Evolutionary conservation across 257 asterid species (phyloP), one percentile per base, ranked within the genome.

Genomic region (Salvia splendens): DNA sequence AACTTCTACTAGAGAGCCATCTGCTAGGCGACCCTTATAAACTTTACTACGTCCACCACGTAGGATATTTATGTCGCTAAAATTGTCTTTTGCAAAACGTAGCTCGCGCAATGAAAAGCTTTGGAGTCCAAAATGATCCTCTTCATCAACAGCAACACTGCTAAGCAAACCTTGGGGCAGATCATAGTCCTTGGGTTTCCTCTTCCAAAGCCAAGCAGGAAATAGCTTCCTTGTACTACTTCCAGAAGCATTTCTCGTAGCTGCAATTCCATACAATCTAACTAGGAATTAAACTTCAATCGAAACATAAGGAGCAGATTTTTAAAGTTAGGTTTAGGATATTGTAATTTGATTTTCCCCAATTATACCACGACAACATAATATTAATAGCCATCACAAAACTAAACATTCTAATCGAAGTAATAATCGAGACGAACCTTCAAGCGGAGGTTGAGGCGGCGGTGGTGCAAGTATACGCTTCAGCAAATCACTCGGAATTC

Each of bases 1-100:
- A 12, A 67, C 64, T 4, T 43, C 56, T 32, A 53, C 55, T 5
- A 33, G 64, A 42, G 64, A 67, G 6, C 72, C 72, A 42, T 67
- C 72, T 8, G 55, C 51, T 43, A 67, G 8, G 5, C 55, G 30
- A 10, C 72, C 64, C 30, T 59, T 55, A 32, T 54, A 67, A 10
- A 55, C 42, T 14, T n/a, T 4, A 42, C 50, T 5, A 12, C 5
- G 10, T n/a, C 16, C 32, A 0, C 17, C 51, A 8, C 12, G 9
- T 24, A 54, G 5, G 16, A 65, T 2, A 20, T 49, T 65, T 5
- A 11, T 6, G 5, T 2, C 3, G 61, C 15, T 6, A 47, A 50
- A 65, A 65, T 49, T 50, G n/a, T 65, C 16, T 6, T 50, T 65
- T 12, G 61, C 61, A 49, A 35, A 0, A 30, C 0, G 70, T 17